These are phyloP conservation scores for Pythium brachiatum DNA, from an alignment of 352 stramenopile genomes.

Conservation along the genomic window DNA sequence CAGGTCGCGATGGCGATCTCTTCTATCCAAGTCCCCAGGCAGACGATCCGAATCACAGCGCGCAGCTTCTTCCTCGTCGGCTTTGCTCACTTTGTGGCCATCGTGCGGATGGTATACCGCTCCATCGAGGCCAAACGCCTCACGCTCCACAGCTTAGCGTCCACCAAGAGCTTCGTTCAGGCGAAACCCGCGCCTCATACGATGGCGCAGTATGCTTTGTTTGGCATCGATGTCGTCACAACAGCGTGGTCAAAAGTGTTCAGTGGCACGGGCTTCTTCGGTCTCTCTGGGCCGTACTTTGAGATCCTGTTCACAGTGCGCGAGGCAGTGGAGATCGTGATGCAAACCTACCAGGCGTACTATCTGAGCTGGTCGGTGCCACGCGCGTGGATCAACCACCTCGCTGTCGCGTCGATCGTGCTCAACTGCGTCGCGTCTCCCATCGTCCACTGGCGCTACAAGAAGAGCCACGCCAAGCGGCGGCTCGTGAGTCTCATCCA, in stretches of 20 bases:
- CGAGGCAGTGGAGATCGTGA: conserved; percentile 19
- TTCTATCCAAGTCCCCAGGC: not conserved
- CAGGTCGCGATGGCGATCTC: not conserved
- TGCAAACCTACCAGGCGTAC: conserved; percentile 29
- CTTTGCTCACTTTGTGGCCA: conserved; percentile 1
- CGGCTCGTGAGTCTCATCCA: conserved; percentile 12
- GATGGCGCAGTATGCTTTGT: not conserved
- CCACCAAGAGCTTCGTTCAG: not conserved
- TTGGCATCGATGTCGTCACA: not conserved
- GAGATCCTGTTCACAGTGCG: conserved; percentile 18
- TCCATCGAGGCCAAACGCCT: not conserved
- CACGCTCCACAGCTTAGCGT: not conserved
- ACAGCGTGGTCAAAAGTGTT: conserved; percentile 2
- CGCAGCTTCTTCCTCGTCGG: conserved; percentile 10
- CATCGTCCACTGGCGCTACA: conserved; percentile 6
- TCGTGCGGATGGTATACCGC: not conserved
- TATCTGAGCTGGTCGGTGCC: conserved; percentile 19
- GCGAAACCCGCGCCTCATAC: not conserved
- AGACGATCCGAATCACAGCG: conserved; percentile 5
- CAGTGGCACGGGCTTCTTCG: conserved; percentile 11
- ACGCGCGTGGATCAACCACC: conserved; percentile 24
- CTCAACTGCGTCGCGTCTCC: conserved; percentile 15
- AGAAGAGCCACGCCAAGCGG: not conserved
- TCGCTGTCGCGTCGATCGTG: conserved; percentile 19
- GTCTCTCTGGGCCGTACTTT: conserved; percentile 9